These are phyloP conservation scores for Trichoderma guizhouense DNA, from an alignment of 2,329 filamentous ascomycete species.

Conservation along the genomic window DNA sequence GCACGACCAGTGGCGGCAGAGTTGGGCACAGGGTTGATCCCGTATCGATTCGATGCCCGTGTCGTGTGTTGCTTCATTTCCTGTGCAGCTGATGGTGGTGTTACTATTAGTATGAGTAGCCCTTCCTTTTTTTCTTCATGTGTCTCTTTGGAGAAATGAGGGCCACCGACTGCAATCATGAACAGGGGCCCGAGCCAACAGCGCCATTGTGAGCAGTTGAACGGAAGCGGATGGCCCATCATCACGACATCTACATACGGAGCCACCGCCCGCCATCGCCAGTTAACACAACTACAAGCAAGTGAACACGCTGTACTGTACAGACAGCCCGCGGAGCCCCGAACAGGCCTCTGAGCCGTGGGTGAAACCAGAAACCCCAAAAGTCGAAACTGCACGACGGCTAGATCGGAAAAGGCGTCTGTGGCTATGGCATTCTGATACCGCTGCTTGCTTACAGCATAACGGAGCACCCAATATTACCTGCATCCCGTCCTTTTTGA, in stretches of 20 bases:
- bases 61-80: not conserved
- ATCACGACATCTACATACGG: not conserved
- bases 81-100: not conserved
- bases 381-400: not conserved
- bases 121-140: not conserved
- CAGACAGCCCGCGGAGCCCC: not conserved
- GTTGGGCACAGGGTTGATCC: conserved; percentile 2
- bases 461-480: not conserved
- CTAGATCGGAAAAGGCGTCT: not conserved
- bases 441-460: not conserved
- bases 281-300: not conserved
- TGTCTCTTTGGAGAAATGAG: not conserved
- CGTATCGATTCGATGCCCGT: not conserved
- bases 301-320: not conserved
- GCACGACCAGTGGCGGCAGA: not conserved
- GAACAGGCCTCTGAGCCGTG: not conserved
- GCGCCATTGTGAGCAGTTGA: not conserved
- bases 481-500: not conserved
- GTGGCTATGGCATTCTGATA: not conserved
- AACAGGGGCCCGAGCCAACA: not conserved
- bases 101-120: not conserved
- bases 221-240: not conserved
- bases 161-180: not conserved
- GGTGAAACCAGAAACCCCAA: not conserved
- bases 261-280: not conserved